phyloP scores from a whole-genome alignment of 805 yeast genomes.

The Yamadazyma kitorensis region DNA sequence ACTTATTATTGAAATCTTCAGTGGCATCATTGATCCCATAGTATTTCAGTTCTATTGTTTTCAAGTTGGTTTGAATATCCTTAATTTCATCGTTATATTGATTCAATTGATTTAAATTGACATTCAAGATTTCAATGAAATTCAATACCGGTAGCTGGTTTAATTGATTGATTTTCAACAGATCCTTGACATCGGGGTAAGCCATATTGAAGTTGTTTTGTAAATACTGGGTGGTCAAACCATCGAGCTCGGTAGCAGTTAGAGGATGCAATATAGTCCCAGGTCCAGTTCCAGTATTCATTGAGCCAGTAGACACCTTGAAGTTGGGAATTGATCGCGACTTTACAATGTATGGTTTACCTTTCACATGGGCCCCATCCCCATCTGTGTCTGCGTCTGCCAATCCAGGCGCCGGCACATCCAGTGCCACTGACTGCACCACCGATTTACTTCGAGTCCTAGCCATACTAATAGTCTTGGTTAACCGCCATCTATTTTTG shows the following conservation, averaged over 20 bases:
- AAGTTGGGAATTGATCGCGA: slow-evolving; percentile 13
- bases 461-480: slow-evolving; percentile 21
- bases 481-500: neutral
- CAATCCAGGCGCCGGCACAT: slow-evolving; percentile 32
- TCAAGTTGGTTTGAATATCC: slow-evolving; percentile 42
- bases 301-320: no score
- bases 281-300: neutral
- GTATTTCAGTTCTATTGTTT: slow-evolving; percentile 49
- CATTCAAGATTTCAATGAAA: slow-evolving; percentile 3
- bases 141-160: neutral
- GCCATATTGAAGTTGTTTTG: slow-evolving; percentile 1
- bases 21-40: slow-evolving; percentile 62
- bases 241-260: slow-evolving; percentile 9
- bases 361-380: no score
- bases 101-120: slow-evolving; percentile 3
- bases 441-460: slow-evolving; percentile 59
- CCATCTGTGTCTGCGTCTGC: slow-evolving; percentile 3
- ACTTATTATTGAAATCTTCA: slow-evolving; percentile 55
- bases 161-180: neutral
- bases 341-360: slow-evolving; percentile 5
- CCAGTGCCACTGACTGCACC: slow-evolving; percentile 59
- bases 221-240: no score
- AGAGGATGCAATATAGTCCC: slow-evolving; percentile 14
- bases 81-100: slow-evolving; percentile 10
- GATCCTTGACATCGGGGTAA: neutral